phyloP scores from a whole-genome alignment of 495 filamentous ascomycete genomes.

The Penicillium pancosmium region DNA sequence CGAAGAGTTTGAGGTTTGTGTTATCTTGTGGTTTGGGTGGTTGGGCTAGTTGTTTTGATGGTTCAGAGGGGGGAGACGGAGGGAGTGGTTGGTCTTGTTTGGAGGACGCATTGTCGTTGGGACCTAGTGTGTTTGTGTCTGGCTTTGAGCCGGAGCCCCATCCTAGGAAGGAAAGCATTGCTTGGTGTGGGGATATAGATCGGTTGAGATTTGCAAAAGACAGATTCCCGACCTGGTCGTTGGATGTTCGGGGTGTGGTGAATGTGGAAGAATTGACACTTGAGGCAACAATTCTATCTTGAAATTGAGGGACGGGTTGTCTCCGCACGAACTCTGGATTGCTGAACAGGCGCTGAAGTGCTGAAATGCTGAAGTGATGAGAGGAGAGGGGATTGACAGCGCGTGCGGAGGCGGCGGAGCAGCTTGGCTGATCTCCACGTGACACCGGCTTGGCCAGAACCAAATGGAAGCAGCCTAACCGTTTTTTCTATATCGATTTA shows the following conservation, averaged over 20 bases:
- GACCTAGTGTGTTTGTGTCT: slow-evolving; percentile 7
- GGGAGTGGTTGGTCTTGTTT: background rate
- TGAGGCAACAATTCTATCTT: background rate
- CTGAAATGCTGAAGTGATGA: background rate
- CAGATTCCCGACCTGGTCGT: background rate
- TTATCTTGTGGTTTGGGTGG: slow-evolving; percentile 19
- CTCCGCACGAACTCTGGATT: background rate
- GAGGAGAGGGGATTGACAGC: slow-evolving; percentile 1
- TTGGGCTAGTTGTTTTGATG: slow-evolving; percentile 17
- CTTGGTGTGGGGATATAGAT: slow-evolving; percentile 3
- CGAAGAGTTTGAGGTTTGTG: slow-evolving; percentile 57
- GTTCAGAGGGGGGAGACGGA: slow-evolving; percentile 5
- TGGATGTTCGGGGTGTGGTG: background rate
- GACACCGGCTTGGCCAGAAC: background rate
- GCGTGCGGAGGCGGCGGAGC: slow-evolving; percentile 17
- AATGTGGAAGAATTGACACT: background rate
- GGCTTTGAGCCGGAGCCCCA: slow-evolving; percentile 35
- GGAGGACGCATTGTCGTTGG: slow-evolving; percentile 10
- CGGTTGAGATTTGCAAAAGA: slow-evolving; percentile 15
- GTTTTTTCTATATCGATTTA: background rate
- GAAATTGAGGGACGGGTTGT: background rate
- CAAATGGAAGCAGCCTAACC: background rate
- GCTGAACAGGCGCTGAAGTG: background rate
- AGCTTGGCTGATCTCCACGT: slow-evolving; percentile 9
- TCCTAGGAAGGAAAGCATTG: slow-evolving; percentile 33